Percentiles rank a stretch among this genome's conserved stretches.
Evolutionary conservation across 2,329 filamentous ascomycete species (phyloP).

Genomic region (Polytolypa hystricis): DNA sequence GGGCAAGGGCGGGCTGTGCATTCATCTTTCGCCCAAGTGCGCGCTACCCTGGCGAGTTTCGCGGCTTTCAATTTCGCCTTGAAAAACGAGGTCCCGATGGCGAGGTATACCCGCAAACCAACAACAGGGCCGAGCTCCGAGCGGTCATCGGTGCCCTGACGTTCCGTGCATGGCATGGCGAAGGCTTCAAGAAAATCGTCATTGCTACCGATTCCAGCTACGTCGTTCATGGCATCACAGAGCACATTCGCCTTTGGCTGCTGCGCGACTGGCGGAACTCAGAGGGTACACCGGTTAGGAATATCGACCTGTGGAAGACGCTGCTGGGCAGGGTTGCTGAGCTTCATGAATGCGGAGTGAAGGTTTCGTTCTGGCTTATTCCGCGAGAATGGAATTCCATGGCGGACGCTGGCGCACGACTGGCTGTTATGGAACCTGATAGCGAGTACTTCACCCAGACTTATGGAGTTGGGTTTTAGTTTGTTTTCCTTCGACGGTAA

Average conservation of each 20-base stretch:
- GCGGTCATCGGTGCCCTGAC: constrained; percentile 42
- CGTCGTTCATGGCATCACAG: constrained; percentile 36
- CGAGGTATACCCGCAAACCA: constrained; percentile 30
- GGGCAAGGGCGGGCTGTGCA: constrained; percentile 33
- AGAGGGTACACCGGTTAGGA: constrained; percentile 31
- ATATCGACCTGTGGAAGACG: constrained; percentile 43
- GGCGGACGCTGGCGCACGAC: no score
- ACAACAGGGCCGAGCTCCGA: constrained; percentile 46
- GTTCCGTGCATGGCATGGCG: constrained; percentile 33
- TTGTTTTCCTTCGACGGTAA: no score
- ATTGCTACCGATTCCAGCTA: constrained; percentile 47
- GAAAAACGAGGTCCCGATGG: constrained; percentile 36
- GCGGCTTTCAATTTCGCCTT: constrained; percentile 24
- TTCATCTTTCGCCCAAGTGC: constrained; percentile 19
- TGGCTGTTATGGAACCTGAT: no score
- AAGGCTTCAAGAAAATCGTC: constrained; percentile 35
- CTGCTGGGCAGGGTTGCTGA: constrained; percentile 34
- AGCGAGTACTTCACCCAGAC: no score
- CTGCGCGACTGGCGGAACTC: constrained; percentile 35
- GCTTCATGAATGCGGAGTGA: constrained; percentile 18
- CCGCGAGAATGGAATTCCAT: constrained; percentile 31
- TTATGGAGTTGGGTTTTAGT: no score
- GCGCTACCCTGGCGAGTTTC: not conserved
- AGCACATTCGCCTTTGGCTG: constrained; percentile 35
- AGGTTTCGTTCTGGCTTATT: constrained; percentile 41